Base-by-base conservation (phyloP, 2,329 filamentous ascomycete species). In the Colletotrichum abscissum region DNA sequence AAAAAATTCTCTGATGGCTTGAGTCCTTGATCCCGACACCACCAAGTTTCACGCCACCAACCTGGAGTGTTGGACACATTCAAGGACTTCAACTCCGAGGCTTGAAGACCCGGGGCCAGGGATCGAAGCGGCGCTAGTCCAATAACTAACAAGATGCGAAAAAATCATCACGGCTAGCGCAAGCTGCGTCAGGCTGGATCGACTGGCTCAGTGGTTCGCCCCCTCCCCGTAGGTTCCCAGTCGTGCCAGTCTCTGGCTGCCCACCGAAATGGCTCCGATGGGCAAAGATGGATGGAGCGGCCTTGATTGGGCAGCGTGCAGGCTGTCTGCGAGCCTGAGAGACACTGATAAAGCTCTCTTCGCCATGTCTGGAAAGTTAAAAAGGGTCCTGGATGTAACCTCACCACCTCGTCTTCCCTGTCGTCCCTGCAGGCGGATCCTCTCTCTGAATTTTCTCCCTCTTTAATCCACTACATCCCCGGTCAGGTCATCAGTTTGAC, bases 211-310 rank as follows among this genome's bases (percentile, higher is more conserved):
- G 16, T 42, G 38, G 38, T 19, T 42, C 38, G 38, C 14, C 38
- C 42, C 42, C 42, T 49, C 42, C 9, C 42, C 42, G 8, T 49
- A n/a, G 42, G 42, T 19, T 49, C 16, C 19, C 42, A 49, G 42
- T 46, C 42, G 8, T 46, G 6, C 19, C 42, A 46, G 42, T 46
- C 42, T 49, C 42, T 4, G 5, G 38, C 42, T 49, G 42, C 42
- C 52, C 67, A 54, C 62, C 63, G 70, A 69, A 46, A 72, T 72
- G 70, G 71, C 55, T 33, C 67, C 60, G 71, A 71, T 70, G 52
- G 38, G 35, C 69, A 16, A 14, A 33, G 33, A 28, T 52, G 56
- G 54, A 60, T 62, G 49, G 71, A 70, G 55, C 60, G 35, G 56
- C 35, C 55, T 38, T 67, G 56, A 38, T 54, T 55, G 30, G 62